Evolutionary conservation across 2,329 filamentous ascomycete species (phyloP).

Genomic region (Aquanectria penicillioides): DNA sequence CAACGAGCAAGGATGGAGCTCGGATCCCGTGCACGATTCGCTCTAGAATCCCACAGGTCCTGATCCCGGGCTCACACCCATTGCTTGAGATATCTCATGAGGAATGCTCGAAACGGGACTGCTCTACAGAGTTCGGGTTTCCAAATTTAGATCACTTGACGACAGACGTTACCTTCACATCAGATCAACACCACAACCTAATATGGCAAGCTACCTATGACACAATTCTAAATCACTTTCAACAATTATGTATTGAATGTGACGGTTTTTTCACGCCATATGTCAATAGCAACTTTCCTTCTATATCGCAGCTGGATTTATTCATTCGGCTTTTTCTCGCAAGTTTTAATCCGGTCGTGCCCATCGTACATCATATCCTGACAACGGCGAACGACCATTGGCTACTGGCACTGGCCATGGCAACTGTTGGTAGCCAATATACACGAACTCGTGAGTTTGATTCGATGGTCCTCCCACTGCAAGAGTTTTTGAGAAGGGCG

Average conservation of each 20-base stretch:
- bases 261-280: conserved; percentile 4
- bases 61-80: conserved; percentile 3
- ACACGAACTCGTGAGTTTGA: conserved; percentile 31
- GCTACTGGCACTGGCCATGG: conserved; percentile 36
- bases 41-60: conserved; percentile 17
- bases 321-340: conserved; percentile 46
- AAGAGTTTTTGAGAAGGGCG: conserved; percentile 37
- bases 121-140: no score
- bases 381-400: conserved; percentile 26
- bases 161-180: neutral
- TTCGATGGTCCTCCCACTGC: conserved; percentile 32
- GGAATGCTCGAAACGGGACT: no score
- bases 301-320: conserved; percentile 39
- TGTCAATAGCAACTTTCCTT: conserved; percentile 35
- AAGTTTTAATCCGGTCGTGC: conserved; percentile 45
- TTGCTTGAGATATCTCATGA: neutral
- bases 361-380: conserved; percentile 40
- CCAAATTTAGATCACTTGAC: neutral
- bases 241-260: conserved; percentile 11
- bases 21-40: conserved; percentile 28
- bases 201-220: conserved; percentile 11
- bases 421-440: conserved; percentile 39
- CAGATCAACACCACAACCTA: neutral
- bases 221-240: conserved; percentile 16
- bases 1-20: conserved; percentile 32